A percentile compares a stretch with the other conserved stretches of the same genome.
phyloP scores from a whole-genome alignment of 148 eudicot genomes.

The Vaccinium macrocarpon region DNA sequence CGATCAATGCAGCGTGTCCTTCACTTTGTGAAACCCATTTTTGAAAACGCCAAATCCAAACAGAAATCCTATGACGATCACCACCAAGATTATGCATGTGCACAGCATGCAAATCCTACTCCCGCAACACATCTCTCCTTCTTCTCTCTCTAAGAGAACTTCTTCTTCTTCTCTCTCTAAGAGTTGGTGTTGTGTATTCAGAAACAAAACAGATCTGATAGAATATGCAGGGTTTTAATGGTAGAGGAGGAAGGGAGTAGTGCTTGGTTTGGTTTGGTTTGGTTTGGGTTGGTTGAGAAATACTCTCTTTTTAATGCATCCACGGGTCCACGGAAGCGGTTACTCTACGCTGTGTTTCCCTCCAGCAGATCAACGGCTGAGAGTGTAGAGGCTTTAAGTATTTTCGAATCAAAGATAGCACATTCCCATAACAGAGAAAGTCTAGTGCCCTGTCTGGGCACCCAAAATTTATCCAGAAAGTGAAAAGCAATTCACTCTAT shows the following conservation, averaged over 20 bases:
- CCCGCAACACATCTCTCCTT: slow-evolving; percentile 45
- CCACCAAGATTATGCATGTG: slow-evolving; percentile 39
- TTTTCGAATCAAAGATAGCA: too few species aligned
- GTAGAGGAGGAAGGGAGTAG: not conserved
- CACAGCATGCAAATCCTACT: slow-evolving; percentile 47
- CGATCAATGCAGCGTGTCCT: slow-evolving; percentile 24
- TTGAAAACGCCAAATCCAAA: slow-evolving; percentile 64
- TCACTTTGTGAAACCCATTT: slow-evolving; percentile 46
- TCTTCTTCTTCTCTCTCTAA: too few species aligned
- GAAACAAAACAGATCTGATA: not conserved
- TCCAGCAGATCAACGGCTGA: too few species aligned
- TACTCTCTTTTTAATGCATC: not conserved
- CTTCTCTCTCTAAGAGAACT: not conserved
- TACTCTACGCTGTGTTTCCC: too few species aligned
- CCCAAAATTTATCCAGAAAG: too few species aligned
- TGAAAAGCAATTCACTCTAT: too few species aligned
- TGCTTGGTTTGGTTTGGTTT: not conserved
- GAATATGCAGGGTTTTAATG: not conserved
- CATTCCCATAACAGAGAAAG: too few species aligned
- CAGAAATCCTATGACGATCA: slow-evolving; percentile 37
- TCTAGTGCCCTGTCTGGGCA: too few species aligned
- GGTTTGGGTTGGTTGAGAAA: not conserved
- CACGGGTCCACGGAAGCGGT: not conserved
- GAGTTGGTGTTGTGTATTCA: not conserved
- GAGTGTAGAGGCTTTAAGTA: too few species aligned